Evolutionary conservation across 768 basidiomycete species (phyloP), one percentile per base, ranked within the genome.

Genomic region (Exsudoporus frostii): DNA sequence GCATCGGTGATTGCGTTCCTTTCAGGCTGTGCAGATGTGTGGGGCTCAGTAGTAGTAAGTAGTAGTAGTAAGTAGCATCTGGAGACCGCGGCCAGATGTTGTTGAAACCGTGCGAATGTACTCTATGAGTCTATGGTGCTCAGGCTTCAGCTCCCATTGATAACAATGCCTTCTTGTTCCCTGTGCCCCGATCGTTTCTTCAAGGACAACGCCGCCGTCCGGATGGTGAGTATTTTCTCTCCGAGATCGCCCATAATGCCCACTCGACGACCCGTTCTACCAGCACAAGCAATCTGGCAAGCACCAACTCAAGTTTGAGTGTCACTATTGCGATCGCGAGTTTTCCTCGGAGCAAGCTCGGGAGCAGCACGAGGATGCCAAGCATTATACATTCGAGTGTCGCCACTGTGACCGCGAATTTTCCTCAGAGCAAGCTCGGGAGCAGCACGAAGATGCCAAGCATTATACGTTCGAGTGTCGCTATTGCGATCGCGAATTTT

Each of bases 161-260:
- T 32, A 2, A 40, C 27, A 11, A 68, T 70, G 67, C 32, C 52
- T n/a, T 14, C 4, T 9, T 68, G 66, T 24, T 2, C 38, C 13
- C 17, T 5, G 7, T 70, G 67, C 53, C 51, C 61, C 7, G 37
- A 41, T 24, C 55, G 66, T 32, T 38, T 1, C n/a, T 68, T 70
- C 39, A 30, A 17, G 4, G 25, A 66, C 43, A 30, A 27, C 0
- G 5, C 48, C 0, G 64, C 43, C 20, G 0, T 68, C 15, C 25
- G 13, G 11, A 49, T 45, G 58, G 67, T 70, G 17, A 48, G 62
- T 55, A 13, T 29, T n/a, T 7, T 37, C 14, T 39, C 24, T 39
- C 20, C 10, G 15, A 25, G 7, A n/a, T n/a, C 4, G 8, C 7
- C 29, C 14, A 7, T 47, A 15, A 15, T 33, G 38, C 48, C 57